Base-by-base conservation (phyloP, 2,329 filamentous ascomycete species). In the Didymosphaeria variabile region DNA sequence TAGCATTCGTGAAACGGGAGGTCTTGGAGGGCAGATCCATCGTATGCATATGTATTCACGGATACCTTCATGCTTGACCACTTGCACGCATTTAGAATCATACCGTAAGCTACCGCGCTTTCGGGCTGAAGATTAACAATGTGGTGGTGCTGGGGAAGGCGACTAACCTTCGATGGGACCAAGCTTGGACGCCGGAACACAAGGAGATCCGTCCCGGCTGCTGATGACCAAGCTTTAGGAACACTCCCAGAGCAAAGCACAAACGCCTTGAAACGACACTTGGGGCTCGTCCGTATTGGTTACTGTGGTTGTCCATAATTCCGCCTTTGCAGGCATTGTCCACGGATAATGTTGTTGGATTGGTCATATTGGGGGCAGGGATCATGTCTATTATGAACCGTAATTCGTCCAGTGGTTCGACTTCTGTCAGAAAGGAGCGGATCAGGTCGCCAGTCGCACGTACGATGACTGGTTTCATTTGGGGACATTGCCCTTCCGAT, bases 51-150 rank as follows among this genome's bases (percentile, higher is more conserved):
- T 50, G 12, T 19, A 32, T 6, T 36, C 12, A 3, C 19, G 17
- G 0, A 21, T 19, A 19, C 9, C 3, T 29, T 29, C 26, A n/a
- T 44, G 36, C 23, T 31, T 19, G 15, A 42, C 21, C 21, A 21
- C 44, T 23, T 29, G 13, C 5, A 8, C 17, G 45, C 23, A 7
- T 23, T 15, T 15, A 29, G 3, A 9, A n/a, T n/a, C 23, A 44
- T 45, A 19, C 26, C 29, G 19, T 36, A 55, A 38, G 29, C 53
- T 32, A 34, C 29, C 5, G 8, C 26, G n/a, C 17, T 13, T 23
- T 19, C 15, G n/a, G 17, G 52, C 17, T 12, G 52, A 55, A 42
- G 53, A 36, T 46, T 47, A 45, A 36, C 53, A 55, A 55, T 55
- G 38, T 32, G n/a, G 19, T 38, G 34, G 15, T 54, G 26, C 40